phyloP scores from a whole-genome alignment of 331 rosid genomes.

The Acacia pycnantha region DNA sequence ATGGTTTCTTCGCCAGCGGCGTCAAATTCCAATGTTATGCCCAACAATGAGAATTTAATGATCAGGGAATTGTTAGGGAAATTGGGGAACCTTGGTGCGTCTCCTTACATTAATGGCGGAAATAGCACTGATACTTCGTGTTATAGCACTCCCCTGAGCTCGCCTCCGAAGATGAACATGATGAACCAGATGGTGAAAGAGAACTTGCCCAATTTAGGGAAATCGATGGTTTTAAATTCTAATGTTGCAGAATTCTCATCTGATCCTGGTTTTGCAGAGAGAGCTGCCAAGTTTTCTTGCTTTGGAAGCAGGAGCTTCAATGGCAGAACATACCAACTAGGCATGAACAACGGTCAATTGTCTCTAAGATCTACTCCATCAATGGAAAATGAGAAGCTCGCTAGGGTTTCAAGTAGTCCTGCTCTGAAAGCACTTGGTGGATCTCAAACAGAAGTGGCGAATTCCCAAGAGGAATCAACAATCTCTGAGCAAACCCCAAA shows the following conservation, averaged over 20 bases:
- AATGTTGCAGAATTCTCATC: conserved; percentile 61
- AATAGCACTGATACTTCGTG: conserved; percentile 48
- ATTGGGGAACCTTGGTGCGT: conserved; percentile 51
- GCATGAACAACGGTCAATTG: conserved; percentile 35
- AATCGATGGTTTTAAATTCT: conserved; percentile 55
- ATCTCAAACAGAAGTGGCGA: conserved; percentile 54
- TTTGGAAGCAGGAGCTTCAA: conserved; percentile 90
- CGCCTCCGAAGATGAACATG: conserved; percentile 59
- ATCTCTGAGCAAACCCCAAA: conserved; percentile 60
- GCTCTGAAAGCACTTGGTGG: conserved; percentile 70
- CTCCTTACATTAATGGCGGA: conserved; percentile 40
- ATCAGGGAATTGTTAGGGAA: conserved; percentile 73
- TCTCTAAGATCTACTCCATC: conserved; percentile 38
- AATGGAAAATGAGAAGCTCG: conserved; percentile 41
- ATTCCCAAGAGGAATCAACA: conserved; percentile 75
- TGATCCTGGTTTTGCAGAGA: conserved; percentile 91
- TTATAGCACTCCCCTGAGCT: conserved; percentile 68
- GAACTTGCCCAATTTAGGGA: conserved; percentile 39
- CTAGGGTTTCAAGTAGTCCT: conserved; percentile 76
- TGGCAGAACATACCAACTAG: conserved; percentile 48
- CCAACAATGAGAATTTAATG: conserved; percentile 46
- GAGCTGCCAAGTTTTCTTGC: conserved; percentile 91
- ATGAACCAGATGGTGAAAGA: conserved; percentile 35
- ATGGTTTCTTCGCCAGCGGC: conserved; percentile 75
- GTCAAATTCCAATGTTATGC: conserved; percentile 43